Evolutionary conservation across 192 early-diverging fungal species (phyloP).

Genomic region (Coemansia sp.): DNA sequence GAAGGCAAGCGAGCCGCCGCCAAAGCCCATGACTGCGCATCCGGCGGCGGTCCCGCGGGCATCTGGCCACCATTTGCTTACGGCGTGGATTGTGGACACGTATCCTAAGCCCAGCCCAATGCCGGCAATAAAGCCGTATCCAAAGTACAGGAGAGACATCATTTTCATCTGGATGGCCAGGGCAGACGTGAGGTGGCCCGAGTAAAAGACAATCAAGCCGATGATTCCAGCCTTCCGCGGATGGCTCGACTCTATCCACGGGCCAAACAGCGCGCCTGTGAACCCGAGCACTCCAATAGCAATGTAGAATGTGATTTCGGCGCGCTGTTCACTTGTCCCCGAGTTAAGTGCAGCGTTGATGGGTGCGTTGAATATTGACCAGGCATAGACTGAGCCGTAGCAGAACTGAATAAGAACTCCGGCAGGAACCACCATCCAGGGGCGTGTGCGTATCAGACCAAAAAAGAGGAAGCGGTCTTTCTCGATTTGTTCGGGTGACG

Average conservation of each 20-base stretch:
- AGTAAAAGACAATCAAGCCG: constrained; percentile 54
- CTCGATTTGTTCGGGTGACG: constrained; percentile 29
- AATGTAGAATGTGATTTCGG: constrained; percentile 64
- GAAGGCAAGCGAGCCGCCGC: constrained; percentile 69
- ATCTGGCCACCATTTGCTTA: constrained; percentile 67
- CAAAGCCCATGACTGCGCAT: constrained; percentile 74
- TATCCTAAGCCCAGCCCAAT: constrained; percentile 64
- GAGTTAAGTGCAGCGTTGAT: constrained; percentile 55
- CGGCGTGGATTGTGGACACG: constrained; percentile 61
- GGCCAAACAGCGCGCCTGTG: constrained; percentile 58
- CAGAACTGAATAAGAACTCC: constrained; percentile 63
- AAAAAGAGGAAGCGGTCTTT: constrained; percentile 46
- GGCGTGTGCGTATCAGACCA: constrained; percentile 54
- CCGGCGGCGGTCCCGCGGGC: constrained; percentile 60
- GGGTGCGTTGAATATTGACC: constrained; percentile 64
- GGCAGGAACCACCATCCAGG: constrained; percentile 61
- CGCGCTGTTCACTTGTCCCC: constrained; percentile 37
- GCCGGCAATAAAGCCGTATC: constrained; percentile 65
- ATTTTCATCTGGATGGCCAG: constrained; percentile 56
- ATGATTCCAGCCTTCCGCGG: constrained; percentile 55
- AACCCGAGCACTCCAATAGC: constrained; percentile 61
- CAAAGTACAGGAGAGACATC: constrained; percentile 63
- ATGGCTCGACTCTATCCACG: constrained; percentile 62
- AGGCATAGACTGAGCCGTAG: constrained; percentile 65
- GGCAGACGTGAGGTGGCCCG: constrained; percentile 60